Evolutionary conservation across 108 stramenopile species (phyloP), one percentile per base, ranked within the genome.

Genomic region (Nannochloropsis gaditana): DNA sequence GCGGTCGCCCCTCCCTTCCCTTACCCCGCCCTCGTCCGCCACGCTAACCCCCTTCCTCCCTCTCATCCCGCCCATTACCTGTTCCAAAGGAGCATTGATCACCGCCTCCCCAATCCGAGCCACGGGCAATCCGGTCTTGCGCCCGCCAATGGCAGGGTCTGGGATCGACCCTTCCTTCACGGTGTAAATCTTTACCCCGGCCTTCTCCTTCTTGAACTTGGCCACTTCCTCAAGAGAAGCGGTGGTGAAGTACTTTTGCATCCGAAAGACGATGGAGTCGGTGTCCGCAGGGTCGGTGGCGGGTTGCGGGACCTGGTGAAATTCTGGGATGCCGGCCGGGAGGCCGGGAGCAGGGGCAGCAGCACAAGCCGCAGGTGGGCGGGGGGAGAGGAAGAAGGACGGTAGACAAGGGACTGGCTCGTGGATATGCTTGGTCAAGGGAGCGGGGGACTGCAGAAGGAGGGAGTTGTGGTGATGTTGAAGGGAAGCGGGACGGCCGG

Each of bases 181-280:
- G 19, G 59, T 73, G 59, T 73, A 73, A 73, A 73, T 6, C 59
- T 73, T 73, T 6, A 73, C 59, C 6, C 59, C 59, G n/a, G 59
- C 59, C 59, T 73, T 73, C 59, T 73, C 59, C n/a, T 73, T 73
- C 59, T 73, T 73, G 59, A 73, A 73, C 59, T 73, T 73, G 19
- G 19, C 59, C 19, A 73, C 59, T 15, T 73, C 59, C 15, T 73
- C 59, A n/a, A 73, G 59, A 4, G 59, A 73, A n/a, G 59, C 19
- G 59, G 59, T n/a, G n/a, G 59, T n/a, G 5, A 73, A n/a, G 8
- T 73, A 73, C 59, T 73, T 73, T 73, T 8, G 15, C 59, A 73
- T 73, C 4, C 59, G 59, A n/a, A n/a, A 73, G n/a, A 73, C 8
- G 5, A 73, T 8, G 59, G 59, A 15, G 15, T 73, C 19, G 2